These are phyloP conservation scores for Jacaranda mimosifolia DNA, from an alignment of 257 asterid species.

Conservation along the genomic window DNA sequence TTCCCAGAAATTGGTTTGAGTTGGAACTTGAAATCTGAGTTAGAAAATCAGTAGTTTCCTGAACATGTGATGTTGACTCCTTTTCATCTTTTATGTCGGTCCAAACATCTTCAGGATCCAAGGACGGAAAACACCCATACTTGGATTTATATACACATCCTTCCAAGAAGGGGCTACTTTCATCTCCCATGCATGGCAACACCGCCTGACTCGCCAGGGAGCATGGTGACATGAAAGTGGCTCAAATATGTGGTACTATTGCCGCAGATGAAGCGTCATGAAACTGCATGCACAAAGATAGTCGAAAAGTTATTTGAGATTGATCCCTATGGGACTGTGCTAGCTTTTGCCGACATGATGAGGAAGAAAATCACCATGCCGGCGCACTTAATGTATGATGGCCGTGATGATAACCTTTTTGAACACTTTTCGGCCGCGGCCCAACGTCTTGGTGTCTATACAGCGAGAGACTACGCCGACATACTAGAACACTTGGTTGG, in stretches of 20 bases:
- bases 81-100: not conserved
- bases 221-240: constrained; percentile 28
- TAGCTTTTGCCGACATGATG: constrained; percentile 34
- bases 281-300: constrained; percentile 33
- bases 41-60: too few relatives aligned
- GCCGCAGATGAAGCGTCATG: constrained; percentile 39
- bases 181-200: constrained; percentile 36
- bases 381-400: constrained; percentile 35
- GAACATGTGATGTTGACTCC: too few relatives aligned
- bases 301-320: constrained; percentile 35
- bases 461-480: constrained; percentile 34
- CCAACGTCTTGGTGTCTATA: constrained; percentile 34
- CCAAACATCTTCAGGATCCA: constrained; percentile 9
- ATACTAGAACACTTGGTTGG: constrained; percentile 27
- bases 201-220: constrained; percentile 36
- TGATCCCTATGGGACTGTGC: constrained; percentile 33
- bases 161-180: constrained; percentile 39
- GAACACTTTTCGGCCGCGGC: constrained; percentile 33
- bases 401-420: constrained; percentile 27
- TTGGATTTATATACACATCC: constrained; percentile 34
- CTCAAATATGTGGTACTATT: constrained; percentile 33
- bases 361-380: constrained; percentile 39
- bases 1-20: too few relatives aligned
- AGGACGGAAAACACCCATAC: constrained; percentile 30
- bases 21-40: too few relatives aligned